A percentile compares a stretch with the other conserved stretches of the same genome.
These are phyloP conservation scores for Microbotryum lychnidis-dioicae DNA, from an alignment of 1,284 basidiomycete genomes.

Conservation along the genomic window DNA sequence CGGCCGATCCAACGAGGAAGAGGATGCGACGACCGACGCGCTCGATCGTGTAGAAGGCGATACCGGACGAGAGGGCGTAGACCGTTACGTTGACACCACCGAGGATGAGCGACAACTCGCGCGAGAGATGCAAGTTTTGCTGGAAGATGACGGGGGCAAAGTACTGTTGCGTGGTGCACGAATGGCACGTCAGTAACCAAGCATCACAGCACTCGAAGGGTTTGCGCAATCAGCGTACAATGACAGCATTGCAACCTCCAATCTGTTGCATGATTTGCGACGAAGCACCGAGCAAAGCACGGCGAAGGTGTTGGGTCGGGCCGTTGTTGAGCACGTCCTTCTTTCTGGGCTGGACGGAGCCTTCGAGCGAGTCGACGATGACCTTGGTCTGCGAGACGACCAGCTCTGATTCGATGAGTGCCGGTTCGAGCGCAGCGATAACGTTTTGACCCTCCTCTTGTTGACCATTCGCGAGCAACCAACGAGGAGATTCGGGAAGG, in stretches of 20 bases:
- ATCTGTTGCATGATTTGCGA: constrained; percentile 48
- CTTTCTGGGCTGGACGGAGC: constrained; percentile 31
- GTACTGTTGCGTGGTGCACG: constrained; percentile 27
- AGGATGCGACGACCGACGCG: constrained; percentile 45
- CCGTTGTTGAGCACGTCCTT: constrained; percentile 44
- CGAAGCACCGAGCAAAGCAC: constrained; percentile 44
- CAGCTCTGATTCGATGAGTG: constrained; percentile 36
- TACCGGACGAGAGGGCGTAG: constrained; percentile 45
- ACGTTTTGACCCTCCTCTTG: constrained; percentile 39
- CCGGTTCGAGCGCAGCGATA: constrained; percentile 41
- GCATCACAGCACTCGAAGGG: no score
- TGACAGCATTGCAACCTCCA: constrained; percentile 46
- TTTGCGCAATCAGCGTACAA: constrained; percentile 20
- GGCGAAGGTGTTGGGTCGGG: constrained; percentile 45
- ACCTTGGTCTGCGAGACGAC: constrained; percentile 40
- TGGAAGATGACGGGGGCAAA: constrained; percentile 46
- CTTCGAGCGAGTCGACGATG: constrained; percentile 41
- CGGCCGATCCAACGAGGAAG: constrained; percentile 47
- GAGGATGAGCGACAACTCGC: constrained; percentile 43
- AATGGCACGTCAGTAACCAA: not conserved
- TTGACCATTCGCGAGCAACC: constrained; percentile 40
- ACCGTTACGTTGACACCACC: constrained; percentile 48
- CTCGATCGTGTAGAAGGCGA: constrained; percentile 47
- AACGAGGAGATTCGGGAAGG: constrained; percentile 47
- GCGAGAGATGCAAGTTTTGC: constrained; percentile 41